These are phyloP conservation scores for Purpureocillium lavendulum DNA, from an alignment of 2,329 filamentous ascomycete species.

Conservation along the genomic window DNA sequence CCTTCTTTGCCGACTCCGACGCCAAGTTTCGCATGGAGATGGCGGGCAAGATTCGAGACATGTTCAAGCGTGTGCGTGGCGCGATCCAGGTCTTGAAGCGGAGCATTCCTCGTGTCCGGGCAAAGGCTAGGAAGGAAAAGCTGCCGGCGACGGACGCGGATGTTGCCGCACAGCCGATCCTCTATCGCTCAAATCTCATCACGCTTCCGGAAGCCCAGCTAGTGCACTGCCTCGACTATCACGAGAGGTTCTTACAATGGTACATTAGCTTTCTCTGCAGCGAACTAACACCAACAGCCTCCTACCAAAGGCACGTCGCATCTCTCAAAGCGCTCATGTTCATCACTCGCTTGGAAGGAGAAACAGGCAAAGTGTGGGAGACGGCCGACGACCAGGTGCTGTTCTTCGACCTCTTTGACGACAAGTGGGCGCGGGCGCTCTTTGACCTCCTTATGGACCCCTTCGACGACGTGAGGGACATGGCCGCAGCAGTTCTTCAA, in stretches of 20 bases:
- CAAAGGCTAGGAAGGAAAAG: slow-evolving; percentile 22
- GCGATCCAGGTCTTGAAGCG: slow-evolving; percentile 50
- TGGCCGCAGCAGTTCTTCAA: slow-evolving; percentile 40
- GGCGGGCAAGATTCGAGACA: slow-evolving; percentile 62
- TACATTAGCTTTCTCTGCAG: slow-evolving; percentile 63
- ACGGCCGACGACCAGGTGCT: slow-evolving; percentile 28
- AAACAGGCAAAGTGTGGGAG: slow-evolving; percentile 33
- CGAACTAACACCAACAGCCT: slow-evolving; percentile 72
- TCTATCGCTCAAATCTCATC: slow-evolving; percentile 31
- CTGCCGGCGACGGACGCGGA: neutral
- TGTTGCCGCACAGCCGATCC: slow-evolving; percentile 16
- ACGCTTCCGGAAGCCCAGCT: slow-evolving; percentile 28
- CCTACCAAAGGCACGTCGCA: slow-evolving; percentile 84
- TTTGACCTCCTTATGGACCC: slow-evolving; percentile 79
- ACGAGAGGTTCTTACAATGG: slow-evolving; percentile 61
- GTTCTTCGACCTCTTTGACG: slow-evolving; percentile 34
- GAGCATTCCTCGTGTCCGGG: slow-evolving; percentile 26
- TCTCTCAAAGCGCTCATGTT: slow-evolving; percentile 63
- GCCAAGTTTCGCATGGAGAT: slow-evolving; percentile 80
- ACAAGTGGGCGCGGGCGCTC: slow-evolving; percentile 52
- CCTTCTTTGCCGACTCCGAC: slow-evolving; percentile 76
- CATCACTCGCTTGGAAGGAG: slow-evolving; percentile 62
- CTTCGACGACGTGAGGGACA: slow-evolving; percentile 80
- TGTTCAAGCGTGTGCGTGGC: slow-evolving; percentile 68
- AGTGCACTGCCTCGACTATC: slow-evolving; percentile 34